Conservation (phyloP, 2,329 filamentous ascomycete species). For the Cladosporium cucumerinum region DNA sequence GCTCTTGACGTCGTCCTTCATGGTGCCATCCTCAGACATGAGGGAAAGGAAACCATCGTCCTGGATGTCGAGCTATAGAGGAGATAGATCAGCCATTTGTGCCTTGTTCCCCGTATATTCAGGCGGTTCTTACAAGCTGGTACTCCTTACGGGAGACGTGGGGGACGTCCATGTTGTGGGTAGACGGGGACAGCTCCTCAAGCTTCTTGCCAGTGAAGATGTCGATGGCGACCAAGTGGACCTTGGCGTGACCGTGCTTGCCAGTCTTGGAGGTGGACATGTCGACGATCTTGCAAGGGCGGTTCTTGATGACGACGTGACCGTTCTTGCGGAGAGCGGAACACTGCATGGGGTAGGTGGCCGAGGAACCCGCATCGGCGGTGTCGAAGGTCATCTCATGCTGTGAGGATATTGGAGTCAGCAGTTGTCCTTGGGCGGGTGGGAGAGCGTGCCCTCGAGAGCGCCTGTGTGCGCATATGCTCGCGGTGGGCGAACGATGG, state of each 20-base stretch:
- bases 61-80: constrained; percentile 76
- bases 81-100: constrained; percentile 22
- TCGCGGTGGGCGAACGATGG: neutral
- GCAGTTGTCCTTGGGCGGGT: constrained; percentile 12
- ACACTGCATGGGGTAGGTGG: constrained; percentile 97
- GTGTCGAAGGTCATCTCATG: constrained; percentile 76
- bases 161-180: constrained; percentile 96
- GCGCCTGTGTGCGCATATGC: neutral
- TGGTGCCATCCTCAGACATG: constrained; percentile 79
- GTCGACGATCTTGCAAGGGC: constrained; percentile 99
- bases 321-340: constrained; percentile 99
- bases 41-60: constrained; percentile 95
- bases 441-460: neutral
- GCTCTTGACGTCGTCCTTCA: constrained; percentile 93
- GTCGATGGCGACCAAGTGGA: constrained; percentile 95
- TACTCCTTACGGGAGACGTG: constrained; percentile 87
- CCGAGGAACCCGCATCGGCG: constrained; percentile 92
- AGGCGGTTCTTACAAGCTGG: constrained; percentile 72
- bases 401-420: constrained; percentile 34
- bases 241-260: constrained; percentile 99
- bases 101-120: neutral
- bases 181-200: constrained; percentile 97
- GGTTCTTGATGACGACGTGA: constrained; percentile 95
- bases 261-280: constrained; percentile 99
- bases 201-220: constrained; percentile 99